phyloP scores from a whole-genome alignment of 2,329 filamentous ascomycete genomes.

The Exophiala dermatitidis region DNA sequence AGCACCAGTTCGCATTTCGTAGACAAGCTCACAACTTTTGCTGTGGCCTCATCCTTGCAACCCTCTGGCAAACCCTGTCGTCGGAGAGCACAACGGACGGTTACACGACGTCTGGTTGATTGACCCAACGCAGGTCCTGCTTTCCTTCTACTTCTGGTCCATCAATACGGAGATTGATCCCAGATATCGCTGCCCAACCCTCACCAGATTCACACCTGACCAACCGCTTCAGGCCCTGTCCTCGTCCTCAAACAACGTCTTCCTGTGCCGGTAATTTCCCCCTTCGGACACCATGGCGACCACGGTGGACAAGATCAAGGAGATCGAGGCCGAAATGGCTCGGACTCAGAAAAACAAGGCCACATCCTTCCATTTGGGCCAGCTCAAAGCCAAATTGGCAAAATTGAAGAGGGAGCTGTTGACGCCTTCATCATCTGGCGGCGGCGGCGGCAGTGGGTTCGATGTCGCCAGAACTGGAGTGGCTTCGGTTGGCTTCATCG shows the following conservation, averaged over 20 bases:
- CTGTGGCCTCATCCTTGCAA: neutral
- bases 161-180: neutral
- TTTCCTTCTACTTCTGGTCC: neutral
- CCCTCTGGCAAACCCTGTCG: neutral
- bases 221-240: neutral
- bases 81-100: neutral
- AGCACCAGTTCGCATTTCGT: neutral
- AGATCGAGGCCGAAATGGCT: constrained; percentile 96
- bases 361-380: constrained; percentile 84
- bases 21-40: neutral
- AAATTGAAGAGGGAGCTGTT: constrained; percentile 96
- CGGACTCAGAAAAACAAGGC: constrained; percentile 96
- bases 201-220: neutral
- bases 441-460: constrained; percentile 82
- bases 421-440: constrained; percentile 69
- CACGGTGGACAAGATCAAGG: constrained; percentile 98
- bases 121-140: neutral
- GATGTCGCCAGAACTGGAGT: constrained; percentile 97
- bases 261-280: constrained; percentile 16
- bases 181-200: neutral
- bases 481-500: constrained; percentile 93
- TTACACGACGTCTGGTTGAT: neutral
- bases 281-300: constrained; percentile 68
- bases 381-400: constrained; percentile 95
- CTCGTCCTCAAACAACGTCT: neutral